Evolutionary conservation across 768 basidiomycete species (phyloP).

Genomic region (Termitomyces sp.): DNA sequence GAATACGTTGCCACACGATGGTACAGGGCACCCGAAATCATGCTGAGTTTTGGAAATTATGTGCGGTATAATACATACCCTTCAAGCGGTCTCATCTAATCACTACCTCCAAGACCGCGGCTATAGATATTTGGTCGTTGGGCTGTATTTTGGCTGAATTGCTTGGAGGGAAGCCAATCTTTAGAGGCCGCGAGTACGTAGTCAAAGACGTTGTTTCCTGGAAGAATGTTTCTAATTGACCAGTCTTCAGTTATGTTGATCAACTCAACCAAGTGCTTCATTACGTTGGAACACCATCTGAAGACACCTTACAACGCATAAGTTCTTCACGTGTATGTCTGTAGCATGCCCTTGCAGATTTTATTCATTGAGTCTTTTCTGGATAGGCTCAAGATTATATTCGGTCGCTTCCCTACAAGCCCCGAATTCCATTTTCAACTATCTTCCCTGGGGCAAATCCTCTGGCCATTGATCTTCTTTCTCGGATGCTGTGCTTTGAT

Average conservation of each 20-base stretch:
- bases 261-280: constrained; percentile 98
- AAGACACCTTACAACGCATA: constrained; percentile 93
- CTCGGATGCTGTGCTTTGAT: constrained; percentile 91
- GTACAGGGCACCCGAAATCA: constrained; percentile 99
- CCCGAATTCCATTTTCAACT: constrained; percentile 85
- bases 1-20: constrained; percentile 99
- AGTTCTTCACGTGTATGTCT: constrained; percentile 83
- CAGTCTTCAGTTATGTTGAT: constrained; percentile 78
- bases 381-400: constrained; percentile 96
- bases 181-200: constrained; percentile 93
- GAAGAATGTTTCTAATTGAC: constrained; percentile 6
- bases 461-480: constrained; percentile 87
- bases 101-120: constrained; percentile 55
- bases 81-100: constrained; percentile 10
- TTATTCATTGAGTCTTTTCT: background rate
- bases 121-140: constrained; percentile 97
- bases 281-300: constrained; percentile 94
- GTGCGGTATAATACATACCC: constrained; percentile 42
- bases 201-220: background rate
- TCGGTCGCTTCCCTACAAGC: constrained; percentile 94
- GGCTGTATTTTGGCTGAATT: constrained; percentile 95
- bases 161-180: constrained; percentile 90
- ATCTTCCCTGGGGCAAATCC: constrained; percentile 96
- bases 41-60: constrained; percentile 97
- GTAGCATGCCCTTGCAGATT: background rate